Conservation (phyloP, 148 eudicot species). For the Rhododendron molle region DNA sequence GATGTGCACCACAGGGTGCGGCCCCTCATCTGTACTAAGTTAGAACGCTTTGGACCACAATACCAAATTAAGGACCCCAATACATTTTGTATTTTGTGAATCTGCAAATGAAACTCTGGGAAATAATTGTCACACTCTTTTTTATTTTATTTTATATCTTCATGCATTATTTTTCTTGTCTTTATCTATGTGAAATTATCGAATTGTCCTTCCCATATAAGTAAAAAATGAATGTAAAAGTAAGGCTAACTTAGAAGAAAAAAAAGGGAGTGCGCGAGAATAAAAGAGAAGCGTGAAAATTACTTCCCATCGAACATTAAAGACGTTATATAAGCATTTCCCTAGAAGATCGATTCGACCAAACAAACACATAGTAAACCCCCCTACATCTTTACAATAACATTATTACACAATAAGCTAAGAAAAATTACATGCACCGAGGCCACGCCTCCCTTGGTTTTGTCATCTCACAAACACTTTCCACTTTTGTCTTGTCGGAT, state of each 20-base stretch:
- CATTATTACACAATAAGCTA: not conserved
- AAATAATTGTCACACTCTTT: not conserved
- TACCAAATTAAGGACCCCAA: not conserved
- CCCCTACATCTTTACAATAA: not conserved
- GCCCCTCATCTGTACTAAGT: not conserved
- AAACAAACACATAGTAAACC: not conserved
- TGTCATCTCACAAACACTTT: not conserved
- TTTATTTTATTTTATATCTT: not conserved
- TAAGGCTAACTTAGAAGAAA: not conserved
- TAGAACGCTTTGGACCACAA: no score
- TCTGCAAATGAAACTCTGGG: not conserved
- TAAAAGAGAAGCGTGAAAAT: not conserved
- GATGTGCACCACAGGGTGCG: no score
- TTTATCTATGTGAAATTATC: no score
- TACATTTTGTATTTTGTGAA: not conserved
- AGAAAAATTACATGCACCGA: conserved; percentile 20
- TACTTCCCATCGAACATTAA: not conserved
- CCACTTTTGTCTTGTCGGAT: conserved; percentile 5
- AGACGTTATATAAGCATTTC: not conserved
- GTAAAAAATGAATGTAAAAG: no score
- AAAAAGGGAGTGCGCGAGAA: no score
- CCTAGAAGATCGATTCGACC: conserved; percentile 17
- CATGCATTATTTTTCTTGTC: not conserved
- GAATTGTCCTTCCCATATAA: not conserved
- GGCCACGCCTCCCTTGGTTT: conserved; percentile 27